These are phyloP conservation scores for Cladophialophora carrionii DNA, from an alignment of 2,329 filamentous ascomycete genomes.

Conservation along the genomic window DNA sequence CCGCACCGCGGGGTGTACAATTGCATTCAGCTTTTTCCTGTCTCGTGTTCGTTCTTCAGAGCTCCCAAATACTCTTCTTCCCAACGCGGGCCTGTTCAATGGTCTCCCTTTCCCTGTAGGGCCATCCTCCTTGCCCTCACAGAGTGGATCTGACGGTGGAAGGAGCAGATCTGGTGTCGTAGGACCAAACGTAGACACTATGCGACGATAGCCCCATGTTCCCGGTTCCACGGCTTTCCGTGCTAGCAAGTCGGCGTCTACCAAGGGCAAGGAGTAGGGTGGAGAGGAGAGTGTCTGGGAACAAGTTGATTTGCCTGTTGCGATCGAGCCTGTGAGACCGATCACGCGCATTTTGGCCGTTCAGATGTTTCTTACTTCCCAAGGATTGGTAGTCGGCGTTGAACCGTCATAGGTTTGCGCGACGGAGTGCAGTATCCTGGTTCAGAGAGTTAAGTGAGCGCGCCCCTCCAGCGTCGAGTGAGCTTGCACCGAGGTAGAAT, in stretches of 20 bases:
- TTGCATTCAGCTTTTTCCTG: conserved; percentile 77
- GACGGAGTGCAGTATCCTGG: neutral
- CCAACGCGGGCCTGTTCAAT: conserved; percentile 83
- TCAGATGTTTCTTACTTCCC: neutral
- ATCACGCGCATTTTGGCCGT: conserved; percentile 76
- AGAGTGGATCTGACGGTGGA: conserved; percentile 52
- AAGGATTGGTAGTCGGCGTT: neutral
- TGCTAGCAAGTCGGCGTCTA: conserved; percentile 91
- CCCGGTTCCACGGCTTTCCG: conserved; percentile 94
- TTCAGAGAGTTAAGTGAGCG: neutral
- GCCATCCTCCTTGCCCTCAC: conserved; percentile 37
- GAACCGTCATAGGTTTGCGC: neutral
- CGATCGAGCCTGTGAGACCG: conserved; percentile 94
- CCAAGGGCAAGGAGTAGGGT: conserved; percentile 83
- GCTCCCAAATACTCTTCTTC: conserved; percentile 82
- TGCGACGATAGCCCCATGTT: conserved; percentile 77
- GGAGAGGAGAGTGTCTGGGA: conserved; percentile 77
- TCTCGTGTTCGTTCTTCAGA: conserved; percentile 71
- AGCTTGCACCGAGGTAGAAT: conserved; percentile 10
- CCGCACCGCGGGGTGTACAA: conserved; percentile 90
- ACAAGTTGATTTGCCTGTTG: conserved; percentile 96
- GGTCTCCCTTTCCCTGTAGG: conserved; percentile 64
- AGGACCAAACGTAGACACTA: conserved; percentile 77
- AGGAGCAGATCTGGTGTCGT: conserved; percentile 85
- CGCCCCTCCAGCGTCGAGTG: neutral